Evolutionary conservation across 768 basidiomycete species (phyloP), one percentile per base, ranked within the genome.

Genomic region (Suillus bovinus): DNA sequence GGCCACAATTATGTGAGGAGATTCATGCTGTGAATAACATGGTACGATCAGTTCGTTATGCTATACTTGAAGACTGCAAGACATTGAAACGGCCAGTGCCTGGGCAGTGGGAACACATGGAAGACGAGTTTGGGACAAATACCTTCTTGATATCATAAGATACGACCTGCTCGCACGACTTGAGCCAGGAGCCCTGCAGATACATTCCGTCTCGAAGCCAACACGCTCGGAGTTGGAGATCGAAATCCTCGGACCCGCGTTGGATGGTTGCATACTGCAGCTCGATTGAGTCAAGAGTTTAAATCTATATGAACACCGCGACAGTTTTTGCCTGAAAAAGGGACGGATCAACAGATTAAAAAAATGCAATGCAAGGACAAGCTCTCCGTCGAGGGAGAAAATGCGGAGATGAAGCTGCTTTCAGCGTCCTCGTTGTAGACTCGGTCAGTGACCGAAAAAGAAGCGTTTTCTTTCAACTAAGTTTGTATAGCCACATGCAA

Each of bases 381-480:
- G 38, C 38, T 38, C 38, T 22, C 55, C 55, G 55, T 56, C 38
- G 38, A 39, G 55, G 10, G 55, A 56, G 17, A 27, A 38, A 17
- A 39, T 27, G 38, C 55, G 55, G 55, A 39, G 36, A 56, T 52
- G 50, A 52, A 52, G 50, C 20, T 52, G 50, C 31, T 16, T 27
- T 47, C n/a, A 22, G n/a, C n/a, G 2, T 44, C 31, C 50, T 54
- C 52, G 33, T 54, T 54, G 52, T 34, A 47, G 46, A 14, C 13
- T 46, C 47, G 47, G 47, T 49, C 47, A 49, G 17, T 56, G 36
- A 56, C 64, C 31, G 10, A 20, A 62, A 64, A 64, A 58, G 64
- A 64, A 38, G 44, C 31, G 22, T 44, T 22, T 22, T 44, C n/a
- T 10, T 33, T 34, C 22, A 24, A 54, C 47, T n/a, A 39, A 36